Percentiles rank a stretch among this genome's conserved stretches.
Evolutionary conservation across 1,139 yeast species (phyloP).

Genomic region (Spathaspora sp.): DNA sequence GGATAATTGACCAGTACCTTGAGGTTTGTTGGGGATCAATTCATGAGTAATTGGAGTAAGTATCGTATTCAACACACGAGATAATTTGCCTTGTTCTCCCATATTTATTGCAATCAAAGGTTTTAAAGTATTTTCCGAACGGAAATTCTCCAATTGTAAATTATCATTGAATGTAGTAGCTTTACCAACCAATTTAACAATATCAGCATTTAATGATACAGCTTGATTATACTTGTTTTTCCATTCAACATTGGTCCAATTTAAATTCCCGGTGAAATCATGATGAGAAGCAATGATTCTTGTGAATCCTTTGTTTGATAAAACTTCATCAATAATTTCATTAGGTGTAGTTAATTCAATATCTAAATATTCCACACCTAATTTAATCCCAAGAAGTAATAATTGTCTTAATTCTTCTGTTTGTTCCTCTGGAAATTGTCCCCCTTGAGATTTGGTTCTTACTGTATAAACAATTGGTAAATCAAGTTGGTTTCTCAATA

Average conservation of each 20-base stretch:
- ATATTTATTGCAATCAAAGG: constrained; percentile 86
- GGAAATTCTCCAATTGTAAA: constrained; percentile 66
- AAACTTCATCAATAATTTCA: constrained; percentile 28
- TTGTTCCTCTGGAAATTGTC: constrained; percentile 59
- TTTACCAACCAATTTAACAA: constrained; percentile 80
- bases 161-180: constrained; percentile 71
- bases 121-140: constrained; percentile 45
- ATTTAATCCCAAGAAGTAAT: constrained; percentile 62
- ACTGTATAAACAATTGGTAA: constrained; percentile 83
- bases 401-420: constrained; percentile 52
- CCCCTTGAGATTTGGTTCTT: constrained; percentile 81
- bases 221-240: constrained; percentile 70
- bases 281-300: constrained; percentile 82
- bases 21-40: constrained; percentile 56
- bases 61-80: constrained; percentile 70
- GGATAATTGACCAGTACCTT: constrained; percentile 66
- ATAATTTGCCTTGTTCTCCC: constrained; percentile 74
- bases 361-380: constrained; percentile 60
- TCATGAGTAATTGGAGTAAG: constrained; percentile 85
- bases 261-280: constrained; percentile 59
- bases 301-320: constrained; percentile 52
- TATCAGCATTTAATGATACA: constrained; percentile 61
- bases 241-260: constrained; percentile 77
- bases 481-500: constrained; percentile 57
- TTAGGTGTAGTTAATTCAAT: constrained; percentile 48